Conservation (phyloP, 306 rosid genomes). For the Spatholobus suberectus region DNA sequence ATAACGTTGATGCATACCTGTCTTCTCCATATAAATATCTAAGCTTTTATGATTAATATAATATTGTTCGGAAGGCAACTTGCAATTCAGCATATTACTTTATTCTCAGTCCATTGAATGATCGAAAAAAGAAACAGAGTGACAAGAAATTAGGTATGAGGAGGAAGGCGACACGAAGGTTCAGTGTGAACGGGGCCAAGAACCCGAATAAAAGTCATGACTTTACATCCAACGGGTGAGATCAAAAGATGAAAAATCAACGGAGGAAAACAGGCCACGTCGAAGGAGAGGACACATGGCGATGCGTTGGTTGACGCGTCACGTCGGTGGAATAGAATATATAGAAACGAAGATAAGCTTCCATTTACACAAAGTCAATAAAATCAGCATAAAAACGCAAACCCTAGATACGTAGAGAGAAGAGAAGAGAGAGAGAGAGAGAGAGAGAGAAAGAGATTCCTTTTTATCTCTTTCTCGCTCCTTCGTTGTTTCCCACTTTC, state of each 20-base stretch:
- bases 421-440: neutral
- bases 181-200: neutral
- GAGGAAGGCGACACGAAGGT: constrained; percentile 12
- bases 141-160: neutral
- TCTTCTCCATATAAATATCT: no score
- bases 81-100: neutral
- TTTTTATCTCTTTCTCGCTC: constrained; percentile 46
- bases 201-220: neutral
- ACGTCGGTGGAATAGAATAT: constrained; percentile 48
- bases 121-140: neutral
- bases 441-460: constrained; percentile 42
- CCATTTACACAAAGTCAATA: constrained; percentile 36
- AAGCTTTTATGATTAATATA: no score
- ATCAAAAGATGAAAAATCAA: neutral
- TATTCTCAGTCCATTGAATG: neutral
- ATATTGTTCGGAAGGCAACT: neutral
- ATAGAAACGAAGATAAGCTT: constrained; percentile 25
- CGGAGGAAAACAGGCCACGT: neutral
- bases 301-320: constrained; percentile 23
- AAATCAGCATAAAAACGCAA: constrained; percentile 38
- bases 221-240: neutral
- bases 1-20: no score
- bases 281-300: neutral
- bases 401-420: constrained; percentile 44
- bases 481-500: constrained; percentile 39